Conservation (phyloP, 2,329 filamentous ascomycete genomes). For the Fulvia fulva region DNA sequence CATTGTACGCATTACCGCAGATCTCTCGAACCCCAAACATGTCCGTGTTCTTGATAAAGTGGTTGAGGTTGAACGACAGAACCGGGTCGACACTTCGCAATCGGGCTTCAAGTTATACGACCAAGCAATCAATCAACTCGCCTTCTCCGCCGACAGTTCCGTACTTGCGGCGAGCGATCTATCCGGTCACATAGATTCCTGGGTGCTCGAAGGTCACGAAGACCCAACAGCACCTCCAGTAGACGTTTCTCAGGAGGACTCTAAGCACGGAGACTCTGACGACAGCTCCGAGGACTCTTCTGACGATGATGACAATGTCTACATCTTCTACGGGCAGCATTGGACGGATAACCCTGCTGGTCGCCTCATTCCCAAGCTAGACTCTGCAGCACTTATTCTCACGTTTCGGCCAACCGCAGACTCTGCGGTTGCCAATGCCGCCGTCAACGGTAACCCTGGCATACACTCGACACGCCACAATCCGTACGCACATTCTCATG, state of each 20-base stretch:
- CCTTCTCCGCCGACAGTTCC: conserved; percentile 76
- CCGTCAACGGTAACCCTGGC: conserved; percentile 45
- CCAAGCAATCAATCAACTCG: conserved; percentile 66
- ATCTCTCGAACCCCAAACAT: conserved; percentile 37
- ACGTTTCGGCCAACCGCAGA: conserved; percentile 42
- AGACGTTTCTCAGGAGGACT: conserved; percentile 29
- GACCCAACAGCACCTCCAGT: conserved; percentile 45
- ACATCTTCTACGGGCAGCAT: conserved; percentile 55
- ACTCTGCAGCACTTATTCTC: conserved; percentile 44
- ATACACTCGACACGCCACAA: conserved; percentile 49
- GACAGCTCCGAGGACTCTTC: conserved; percentile 23
- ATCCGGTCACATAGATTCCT: conserved; percentile 81
- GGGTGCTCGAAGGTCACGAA: conserved; percentile 63
- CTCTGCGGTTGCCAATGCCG: conserved; percentile 7
- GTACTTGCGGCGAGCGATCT: conserved; percentile 77
- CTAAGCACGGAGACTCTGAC: conserved; percentile 26
- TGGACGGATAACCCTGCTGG: conserved; percentile 72
- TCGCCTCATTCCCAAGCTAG: conserved; percentile 43
- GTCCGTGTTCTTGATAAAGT: conserved; percentile 37
- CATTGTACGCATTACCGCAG: conserved; percentile 46
- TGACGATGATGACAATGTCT: conserved; percentile 46
- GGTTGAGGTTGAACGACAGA: conserved; percentile 38
- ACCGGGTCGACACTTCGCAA: conserved; percentile 23
- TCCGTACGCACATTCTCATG: conserved; percentile 53
- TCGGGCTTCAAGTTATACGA: conserved; percentile 64